Evolutionary conservation across 139 green algal genomes (phyloP).

Genomic region (Coelastrella sp.): DNA sequence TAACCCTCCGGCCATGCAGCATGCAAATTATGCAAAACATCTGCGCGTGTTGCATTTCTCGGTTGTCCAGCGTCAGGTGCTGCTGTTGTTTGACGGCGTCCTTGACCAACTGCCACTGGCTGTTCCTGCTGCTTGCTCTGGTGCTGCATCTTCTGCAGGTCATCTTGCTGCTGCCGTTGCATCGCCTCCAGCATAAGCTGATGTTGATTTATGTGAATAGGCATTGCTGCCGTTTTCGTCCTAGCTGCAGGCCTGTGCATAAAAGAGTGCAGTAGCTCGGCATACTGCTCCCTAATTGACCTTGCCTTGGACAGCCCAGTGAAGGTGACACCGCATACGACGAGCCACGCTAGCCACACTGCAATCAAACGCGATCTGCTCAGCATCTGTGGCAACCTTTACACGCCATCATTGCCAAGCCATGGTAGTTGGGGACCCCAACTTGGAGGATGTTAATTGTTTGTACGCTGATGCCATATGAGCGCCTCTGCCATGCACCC

Average conservation of each 20-base stretch:
- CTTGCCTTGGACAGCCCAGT: neutral
- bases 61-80: neutral
- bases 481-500: too few relatives aligned
- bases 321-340: neutral
- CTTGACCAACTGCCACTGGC: neutral
- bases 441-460: too few relatives aligned
- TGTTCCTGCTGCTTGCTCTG: conserved; percentile 8
- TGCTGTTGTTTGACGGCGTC: neutral
- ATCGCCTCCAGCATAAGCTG: conserved; percentile 35
- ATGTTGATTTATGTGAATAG: conserved; percentile 1
- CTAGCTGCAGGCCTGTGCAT: neutral
- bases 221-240: neutral
- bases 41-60: neutral
- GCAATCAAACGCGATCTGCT: neutral
- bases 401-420: neutral
- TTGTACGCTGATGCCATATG: too few relatives aligned
- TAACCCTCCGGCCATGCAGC: conserved; percentile 45
- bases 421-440: neutral
- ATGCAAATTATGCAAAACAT: neutral
- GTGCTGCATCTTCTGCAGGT: neutral
- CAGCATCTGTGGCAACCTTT: neutral
- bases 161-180: neutral
- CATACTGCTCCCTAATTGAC: conserved; percentile 8
- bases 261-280: conserved; percentile 5
- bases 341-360: conserved; percentile 1